Evolutionary conservation across 441 rosid genomes (phyloP).

Genomic region (Corymbia calophylla): DNA sequence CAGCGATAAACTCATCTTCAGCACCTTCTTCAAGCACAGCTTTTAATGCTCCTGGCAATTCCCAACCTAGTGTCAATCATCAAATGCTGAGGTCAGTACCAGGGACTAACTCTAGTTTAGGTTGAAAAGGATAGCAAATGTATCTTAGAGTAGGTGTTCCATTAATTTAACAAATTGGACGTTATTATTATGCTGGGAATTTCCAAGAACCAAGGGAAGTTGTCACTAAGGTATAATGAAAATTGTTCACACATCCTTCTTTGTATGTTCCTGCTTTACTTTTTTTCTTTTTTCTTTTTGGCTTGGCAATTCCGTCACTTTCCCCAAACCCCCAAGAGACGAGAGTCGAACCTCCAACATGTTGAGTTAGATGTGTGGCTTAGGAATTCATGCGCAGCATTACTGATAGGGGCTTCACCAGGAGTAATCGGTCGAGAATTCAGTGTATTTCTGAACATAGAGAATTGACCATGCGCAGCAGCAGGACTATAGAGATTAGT

Average conservation of each 20-base stretch:
- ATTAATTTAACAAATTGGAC: neutral
- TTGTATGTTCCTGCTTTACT: neutral
- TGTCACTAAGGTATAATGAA: neutral
- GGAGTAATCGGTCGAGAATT: neutral
- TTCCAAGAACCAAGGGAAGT: neutral
- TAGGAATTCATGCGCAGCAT: neutral
- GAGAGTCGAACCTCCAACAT: neutral
- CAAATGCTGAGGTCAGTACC: slow-evolving; percentile 54
- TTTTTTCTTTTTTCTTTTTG: neutral
- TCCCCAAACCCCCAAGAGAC: neutral
- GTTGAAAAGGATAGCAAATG: slow-evolving; percentile 20
- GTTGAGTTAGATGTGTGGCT: neutral
- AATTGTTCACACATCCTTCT: neutral
- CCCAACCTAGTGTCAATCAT: slow-evolving; percentile 48
- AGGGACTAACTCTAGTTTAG: slow-evolving; percentile 58
- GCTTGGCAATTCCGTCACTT: neutral
- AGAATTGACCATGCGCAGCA: neutral
- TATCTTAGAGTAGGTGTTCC: neutral
- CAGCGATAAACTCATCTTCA: slow-evolving; percentile 65
- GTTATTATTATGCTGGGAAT: neutral
- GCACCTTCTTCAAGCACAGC: slow-evolving; percentile 42
- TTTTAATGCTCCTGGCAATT: slow-evolving; percentile 48
- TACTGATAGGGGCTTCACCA: neutral
- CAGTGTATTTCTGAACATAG: neutral
- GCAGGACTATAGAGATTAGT: neutral